Evolutionary conservation across 202 grass and related monocot genomes (phyloP), one percentile per base, ranked within the genome.

Genomic region (Saccharum hybrid): DNA sequence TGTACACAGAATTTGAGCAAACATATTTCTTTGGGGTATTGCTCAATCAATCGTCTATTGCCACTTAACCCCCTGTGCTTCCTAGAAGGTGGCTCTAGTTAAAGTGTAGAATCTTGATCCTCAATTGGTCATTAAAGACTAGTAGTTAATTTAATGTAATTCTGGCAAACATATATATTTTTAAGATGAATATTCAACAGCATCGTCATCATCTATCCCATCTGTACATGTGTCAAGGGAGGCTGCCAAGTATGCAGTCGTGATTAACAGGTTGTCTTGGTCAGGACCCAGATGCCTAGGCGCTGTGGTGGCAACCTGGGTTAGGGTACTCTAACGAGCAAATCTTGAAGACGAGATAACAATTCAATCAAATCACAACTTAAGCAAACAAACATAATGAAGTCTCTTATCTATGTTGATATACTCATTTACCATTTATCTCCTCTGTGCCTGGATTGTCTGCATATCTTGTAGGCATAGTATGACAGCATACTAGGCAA

Each of bases 331-430:
- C 18, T 59, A n/a, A 66, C 2, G n/a, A 19, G 1, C 39, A 64
- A 64, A 63, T 78, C 15, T 49, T 14, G 14, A 65, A 66, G 9
- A 15, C 2, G 22, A 23, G 12, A 54, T 13, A 68, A 16, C 37
- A 13, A 15, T 15, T 16, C 49, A 38, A 67, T 51, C 43, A 67
- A 49, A 79, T 36, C 2, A 51, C 31, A 51, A 34, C 13, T 63
- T 77, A 77, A 46, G 22, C 22, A 46, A 65, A 33, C 28, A 28
- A 46, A 65, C 28, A 56, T 64, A 30, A 71, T 46, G 42, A 51
- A 72, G 60, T 64, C 26, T 48, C 2, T 65, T 78, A 65, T 46
- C n/a, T n/a, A n/a, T n/a, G n/a, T n/a, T 63, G 33, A 76, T 81
- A 68, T 19, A 65, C 75, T 48, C 18, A 28, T 31, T 66, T 28